A percentile compares a stretch with the other conserved stretches of the same genome.
Conservation (phyloP, 1,284 basidiomycete species). For the Irpex sp. region DNA sequence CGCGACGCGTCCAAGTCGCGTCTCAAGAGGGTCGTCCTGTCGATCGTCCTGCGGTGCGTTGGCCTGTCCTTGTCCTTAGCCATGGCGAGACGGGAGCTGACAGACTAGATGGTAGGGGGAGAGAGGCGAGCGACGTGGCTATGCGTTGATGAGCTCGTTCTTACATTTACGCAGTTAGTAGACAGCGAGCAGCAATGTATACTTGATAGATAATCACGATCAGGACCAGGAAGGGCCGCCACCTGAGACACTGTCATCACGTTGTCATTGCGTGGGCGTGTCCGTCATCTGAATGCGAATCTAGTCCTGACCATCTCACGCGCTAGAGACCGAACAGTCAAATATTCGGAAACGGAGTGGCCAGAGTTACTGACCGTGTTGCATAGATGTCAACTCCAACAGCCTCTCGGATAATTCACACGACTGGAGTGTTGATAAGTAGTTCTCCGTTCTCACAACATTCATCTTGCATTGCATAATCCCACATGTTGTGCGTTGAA, state of each 20-base stretch:
- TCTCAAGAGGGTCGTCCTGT: constrained; percentile 32
- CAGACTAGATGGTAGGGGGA: background rate
- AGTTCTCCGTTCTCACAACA: too few species aligned
- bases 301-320: too few species aligned
- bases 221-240: background rate
- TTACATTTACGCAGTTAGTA: background rate
- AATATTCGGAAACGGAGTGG: too few species aligned
- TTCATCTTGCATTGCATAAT: too few species aligned
- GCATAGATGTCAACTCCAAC: too few species aligned
- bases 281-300: too few species aligned
- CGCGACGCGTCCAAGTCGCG: constrained; percentile 38
- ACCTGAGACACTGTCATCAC: background rate
- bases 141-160: background rate
- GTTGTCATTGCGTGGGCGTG: too few species aligned
- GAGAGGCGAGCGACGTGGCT: background rate
- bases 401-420: too few species aligned
- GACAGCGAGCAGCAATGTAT: background rate
- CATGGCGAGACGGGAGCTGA: constrained; percentile 1
- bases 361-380: too few species aligned
- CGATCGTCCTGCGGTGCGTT: constrained; percentile 16
- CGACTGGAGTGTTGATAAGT: too few species aligned
- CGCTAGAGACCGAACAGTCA: too few species aligned
- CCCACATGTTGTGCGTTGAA: too few species aligned
- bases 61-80: constrained; percentile 15
- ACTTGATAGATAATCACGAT: background rate